Evolutionary conservation across 2,329 filamentous ascomycete species (phyloP).

Genomic region (Pleomassaria siparia): DNA sequence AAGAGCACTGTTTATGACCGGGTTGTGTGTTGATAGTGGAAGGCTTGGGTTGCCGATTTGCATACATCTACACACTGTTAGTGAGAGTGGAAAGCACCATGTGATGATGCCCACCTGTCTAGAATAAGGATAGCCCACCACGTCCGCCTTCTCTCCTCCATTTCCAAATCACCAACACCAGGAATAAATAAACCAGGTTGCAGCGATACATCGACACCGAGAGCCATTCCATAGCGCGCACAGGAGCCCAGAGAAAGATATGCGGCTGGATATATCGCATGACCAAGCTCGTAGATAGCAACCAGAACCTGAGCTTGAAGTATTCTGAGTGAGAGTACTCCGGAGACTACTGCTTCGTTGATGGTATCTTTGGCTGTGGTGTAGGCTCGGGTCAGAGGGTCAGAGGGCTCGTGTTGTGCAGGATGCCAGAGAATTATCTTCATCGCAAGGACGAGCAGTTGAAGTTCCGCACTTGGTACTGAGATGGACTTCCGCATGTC

Average conservation of each 20-base stretch:
- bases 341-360: not conserved
- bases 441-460: not conserved
- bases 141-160: not conserved
- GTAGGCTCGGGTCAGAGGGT: not conserved
- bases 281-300: not conserved
- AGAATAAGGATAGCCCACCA: conserved; percentile 1
- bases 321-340: not conserved
- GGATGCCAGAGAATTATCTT: not conserved
- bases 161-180: not conserved
- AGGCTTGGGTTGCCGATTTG: not conserved
- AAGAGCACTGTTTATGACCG: not conserved
- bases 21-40: not conserved
- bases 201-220: not conserved
- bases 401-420: not conserved
- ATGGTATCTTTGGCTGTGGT: not conserved
- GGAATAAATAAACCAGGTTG: not conserved
- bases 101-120: not conserved
- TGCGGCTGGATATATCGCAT: not conserved
- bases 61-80: not conserved
- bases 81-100: not conserved
- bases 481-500: not conserved
- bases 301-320: not conserved
- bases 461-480: not conserved
- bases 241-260: not conserved
- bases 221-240: not conserved